Conservation (phyloP, 2,329 filamentous ascomycete species). For the Colletotrichum eremochloae region DNA sequence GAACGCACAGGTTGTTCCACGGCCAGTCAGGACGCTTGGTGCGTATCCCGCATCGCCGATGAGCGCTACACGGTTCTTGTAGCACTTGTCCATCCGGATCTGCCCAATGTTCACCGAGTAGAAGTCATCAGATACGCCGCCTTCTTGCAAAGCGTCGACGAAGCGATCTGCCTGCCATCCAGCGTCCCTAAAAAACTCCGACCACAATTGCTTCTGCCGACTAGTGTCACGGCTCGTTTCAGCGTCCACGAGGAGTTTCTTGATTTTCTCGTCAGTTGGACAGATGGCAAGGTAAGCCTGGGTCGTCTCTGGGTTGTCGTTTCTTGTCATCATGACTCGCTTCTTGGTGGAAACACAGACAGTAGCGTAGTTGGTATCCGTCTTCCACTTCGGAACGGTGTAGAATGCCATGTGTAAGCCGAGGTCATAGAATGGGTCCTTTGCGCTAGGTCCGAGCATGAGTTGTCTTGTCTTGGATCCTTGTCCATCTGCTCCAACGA, state of each 20-base stretch:
- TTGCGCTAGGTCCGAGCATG: slow-evolving; percentile 50
- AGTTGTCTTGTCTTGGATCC: slow-evolving; percentile 61
- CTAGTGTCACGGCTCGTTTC: slow-evolving; percentile 34
- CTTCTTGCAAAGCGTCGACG: slow-evolving; percentile 46
- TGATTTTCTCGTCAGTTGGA: slow-evolving; percentile 22
- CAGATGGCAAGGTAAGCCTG: slow-evolving; percentile 36
- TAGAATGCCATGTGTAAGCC: slow-evolving; percentile 51
- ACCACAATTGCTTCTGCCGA: slow-evolving; percentile 49
- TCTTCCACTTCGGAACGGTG: slow-evolving; percentile 46
- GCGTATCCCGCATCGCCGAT: slow-evolving; percentile 68
- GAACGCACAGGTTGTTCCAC: slow-evolving; percentile 64
- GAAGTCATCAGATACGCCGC: slow-evolving; percentile 59
- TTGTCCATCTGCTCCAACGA: slow-evolving; percentile 69
- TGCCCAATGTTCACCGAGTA: slow-evolving; percentile 60
- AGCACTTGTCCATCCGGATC: slow-evolving; percentile 61
- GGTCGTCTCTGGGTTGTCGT: slow-evolving; percentile 37
- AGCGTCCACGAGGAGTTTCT: slow-evolving; percentile 12
- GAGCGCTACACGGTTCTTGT: slow-evolving; percentile 60
- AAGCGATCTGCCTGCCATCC: slow-evolving; percentile 62
- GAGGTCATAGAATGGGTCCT: slow-evolving; percentile 46
- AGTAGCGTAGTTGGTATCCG: slow-evolving; percentile 41
- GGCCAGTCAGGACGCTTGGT: slow-evolving; percentile 61
- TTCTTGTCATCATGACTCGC: slow-evolving; percentile 24
- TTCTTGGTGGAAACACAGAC: slow-evolving; percentile 24
- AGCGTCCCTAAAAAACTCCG: slow-evolving; percentile 46